A percentile compares a stretch with the other conserved stretches of the same genome.
phyloP scores from a whole-genome alignment of 192 early-diverging fungal genomes.

The Funneliformis geosporum region DNA sequence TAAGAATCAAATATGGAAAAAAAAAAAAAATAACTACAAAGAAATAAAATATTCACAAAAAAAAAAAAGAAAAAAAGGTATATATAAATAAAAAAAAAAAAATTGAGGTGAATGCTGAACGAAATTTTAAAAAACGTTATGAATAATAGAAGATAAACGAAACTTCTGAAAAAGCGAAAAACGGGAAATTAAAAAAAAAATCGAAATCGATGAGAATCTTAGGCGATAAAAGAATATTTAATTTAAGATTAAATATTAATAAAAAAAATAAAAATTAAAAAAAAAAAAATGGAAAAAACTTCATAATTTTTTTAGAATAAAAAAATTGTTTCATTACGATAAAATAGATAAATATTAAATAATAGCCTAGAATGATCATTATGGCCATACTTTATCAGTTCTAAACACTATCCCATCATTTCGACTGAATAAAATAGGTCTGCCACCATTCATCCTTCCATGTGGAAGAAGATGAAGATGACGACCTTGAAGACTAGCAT shows the following conservation, averaged over 20 bases:
- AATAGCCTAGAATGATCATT: conserved; percentile 1
- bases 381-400: conserved; percentile 39
- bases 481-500: conserved; percentile 11
- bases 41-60: not conserved
- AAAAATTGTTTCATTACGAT: no score
- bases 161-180: not conserved
- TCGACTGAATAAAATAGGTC: conserved; percentile 41
- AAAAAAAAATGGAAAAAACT: no score
- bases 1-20: not conserved
- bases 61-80: not conserved
- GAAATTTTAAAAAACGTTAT: not conserved
- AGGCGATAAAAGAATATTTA: no score
- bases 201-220: not conserved
- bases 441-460: conserved; percentile 10
- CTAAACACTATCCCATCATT: conserved; percentile 44
- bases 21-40: not conserved
- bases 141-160: not conserved
- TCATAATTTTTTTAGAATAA: no score
- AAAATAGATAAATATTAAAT: no score
- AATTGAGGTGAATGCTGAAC: not conserved
- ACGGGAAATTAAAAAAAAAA: not conserved
- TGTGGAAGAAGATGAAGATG: not conserved
- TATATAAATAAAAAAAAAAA: not conserved
- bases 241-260: no score
- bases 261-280: no score